Evolutionary conservation across 129 eudicot species (phyloP), one percentile per base, ranked within the genome.

Genomic region (Cynara cardunculus): DNA sequence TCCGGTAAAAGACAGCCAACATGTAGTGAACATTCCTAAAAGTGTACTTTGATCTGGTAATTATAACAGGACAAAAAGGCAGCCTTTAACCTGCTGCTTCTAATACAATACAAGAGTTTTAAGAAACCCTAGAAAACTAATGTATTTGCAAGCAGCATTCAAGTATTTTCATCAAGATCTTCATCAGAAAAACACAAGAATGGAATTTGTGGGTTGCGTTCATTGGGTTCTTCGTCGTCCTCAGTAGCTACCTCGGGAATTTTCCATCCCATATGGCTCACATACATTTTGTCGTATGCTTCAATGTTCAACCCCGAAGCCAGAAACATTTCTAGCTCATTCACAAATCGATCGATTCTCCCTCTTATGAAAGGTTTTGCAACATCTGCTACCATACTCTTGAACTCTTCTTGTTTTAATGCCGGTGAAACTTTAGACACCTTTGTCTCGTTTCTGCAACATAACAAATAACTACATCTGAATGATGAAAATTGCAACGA

Each of bases 251-350:
- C 82, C 75, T 82, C 92, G 18, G 83, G 80, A 64, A 79, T 31
- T 66, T 83, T 86, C 93, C 96, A 88, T 59, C 98, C 97, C 81
- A 94, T 78, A 83, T 89, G 89, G 76, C 72, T 84, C 25, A 79
- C 70, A 76, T 90, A 94, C 61, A 83, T 88, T 84, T 80, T 85
- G 83, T 91, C 97, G 53, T 90, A 94, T 11, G 96, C 97, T 44
- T 91, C 92, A 18, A 94, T 85, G 39, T 73, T 91, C 64, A 91
- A 81, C 39, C 89, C 93, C 2, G 97, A 90, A 64, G 96, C 96
- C 32, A 94, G 61, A 90, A 94, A 94, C 25, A 90, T 67, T 78
- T 94, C 97, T 61, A 94, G 37, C 84, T 94, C 98, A 24, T 84
- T 77, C 61, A 88, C 89, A 84, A 94, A 94, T 56, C 88, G 88